Conservation (phyloP, 2,329 filamentous ascomycete species). For the Chrysoporthe cubensis region DNA sequence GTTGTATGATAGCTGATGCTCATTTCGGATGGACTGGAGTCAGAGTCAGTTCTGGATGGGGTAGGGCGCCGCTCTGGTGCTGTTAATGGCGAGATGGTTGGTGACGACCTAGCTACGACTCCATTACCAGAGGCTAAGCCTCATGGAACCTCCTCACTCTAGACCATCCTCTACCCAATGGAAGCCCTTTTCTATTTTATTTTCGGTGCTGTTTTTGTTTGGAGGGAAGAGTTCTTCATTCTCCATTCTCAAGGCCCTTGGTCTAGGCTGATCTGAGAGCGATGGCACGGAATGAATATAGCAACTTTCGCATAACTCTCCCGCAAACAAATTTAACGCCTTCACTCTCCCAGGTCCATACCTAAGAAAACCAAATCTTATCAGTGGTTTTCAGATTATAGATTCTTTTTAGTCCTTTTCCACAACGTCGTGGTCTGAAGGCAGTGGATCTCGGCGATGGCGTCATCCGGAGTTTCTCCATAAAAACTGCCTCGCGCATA, state of each 20-base stretch:
- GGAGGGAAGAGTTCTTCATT: too few species aligned
- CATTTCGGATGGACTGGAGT: not conserved
- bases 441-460: conserved; percentile 15
- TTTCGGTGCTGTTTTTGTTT: not conserved
- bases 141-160: not conserved
- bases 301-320: too few species aligned
- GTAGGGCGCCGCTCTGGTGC: not conserved
- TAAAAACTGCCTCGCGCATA: not conserved
- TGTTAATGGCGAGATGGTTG: not conserved
- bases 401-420: not conserved
- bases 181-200: not conserved
- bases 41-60: not conserved
- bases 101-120: not conserved
- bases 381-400: not conserved
- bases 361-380: too few species aligned
- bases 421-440: too few species aligned
- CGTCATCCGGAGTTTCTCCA: conserved; percentile 14
- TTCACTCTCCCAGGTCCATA: not conserved
- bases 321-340: too few species aligned
- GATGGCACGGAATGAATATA: too few species aligned
- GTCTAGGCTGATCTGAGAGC: not conserved
- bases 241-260: too few species aligned
- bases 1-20: not conserved
- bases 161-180: not conserved
- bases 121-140: not conserved